A percentile compares a stretch with the other conserved stretches of the same genome.
Conservation (phyloP, 1,284 basidiomycete species). For the Pseudozyma sp. region DNA sequence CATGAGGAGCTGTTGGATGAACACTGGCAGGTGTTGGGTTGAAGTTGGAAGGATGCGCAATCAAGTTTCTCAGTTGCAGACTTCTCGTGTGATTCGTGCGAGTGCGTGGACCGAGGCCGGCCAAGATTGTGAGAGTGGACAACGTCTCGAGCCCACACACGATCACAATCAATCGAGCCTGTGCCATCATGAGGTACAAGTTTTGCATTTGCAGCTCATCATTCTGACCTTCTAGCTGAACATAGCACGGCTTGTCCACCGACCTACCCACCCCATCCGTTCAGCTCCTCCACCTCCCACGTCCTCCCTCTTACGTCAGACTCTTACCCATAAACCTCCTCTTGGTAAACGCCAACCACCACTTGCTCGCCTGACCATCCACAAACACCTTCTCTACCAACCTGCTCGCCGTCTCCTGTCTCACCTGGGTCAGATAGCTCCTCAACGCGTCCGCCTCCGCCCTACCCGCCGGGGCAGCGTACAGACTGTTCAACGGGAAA, state of each 20-base stretch:
- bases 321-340: constrained; percentile 68
- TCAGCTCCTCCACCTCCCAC: no score
- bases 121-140: no score
- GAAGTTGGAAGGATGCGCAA: background rate
- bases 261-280: no score
- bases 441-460: constrained; percentile 89
- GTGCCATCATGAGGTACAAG: no score
- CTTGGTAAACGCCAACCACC: constrained; percentile 97
- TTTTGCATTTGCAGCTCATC: no score
- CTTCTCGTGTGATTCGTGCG: no score
- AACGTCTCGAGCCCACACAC: no score
- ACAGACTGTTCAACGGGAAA: constrained; percentile 92
- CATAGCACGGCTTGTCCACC: no score
- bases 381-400: constrained; percentile 86
- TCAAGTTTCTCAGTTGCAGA: no score
- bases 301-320: constrained; percentile 21
- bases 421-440: constrained; percentile 89
- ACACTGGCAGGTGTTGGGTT: constrained; percentile 63
- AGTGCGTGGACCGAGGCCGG: no score
- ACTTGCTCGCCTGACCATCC: constrained; percentile 94
- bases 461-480: constrained; percentile 81
- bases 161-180: no score
- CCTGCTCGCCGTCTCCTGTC: constrained; percentile 88
- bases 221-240: no score
- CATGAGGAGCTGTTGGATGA: constrained; percentile 79